These are phyloP conservation scores for Austroboletus niveus DNA, from an alignment of 1,284 basidiomycete genomes.

Conservation along the genomic window DNA sequence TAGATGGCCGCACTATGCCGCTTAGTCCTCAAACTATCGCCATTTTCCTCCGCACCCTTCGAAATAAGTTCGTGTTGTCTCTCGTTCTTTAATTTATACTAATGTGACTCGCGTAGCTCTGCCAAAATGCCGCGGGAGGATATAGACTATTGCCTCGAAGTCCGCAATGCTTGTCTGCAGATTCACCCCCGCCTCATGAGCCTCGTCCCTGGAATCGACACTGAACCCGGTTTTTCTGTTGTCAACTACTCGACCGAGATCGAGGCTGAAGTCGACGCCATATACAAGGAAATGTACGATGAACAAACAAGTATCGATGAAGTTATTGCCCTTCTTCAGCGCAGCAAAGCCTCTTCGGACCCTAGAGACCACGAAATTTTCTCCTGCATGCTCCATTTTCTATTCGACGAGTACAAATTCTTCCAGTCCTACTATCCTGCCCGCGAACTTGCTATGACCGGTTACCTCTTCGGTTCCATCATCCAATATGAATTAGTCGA, in stretches of 20 bases:
- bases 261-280: constrained; percentile 89
- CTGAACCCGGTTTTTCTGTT: constrained; percentile 90
- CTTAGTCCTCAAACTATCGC: constrained; percentile 86
- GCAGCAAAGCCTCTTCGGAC: constrained; percentile 81
- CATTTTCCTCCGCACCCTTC: constrained; percentile 85
- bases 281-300: constrained; percentile 99
- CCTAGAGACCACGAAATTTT: constrained; percentile 93
- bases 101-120: constrained; percentile 43
- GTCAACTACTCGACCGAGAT: constrained; percentile 88
- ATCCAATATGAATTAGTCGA: constrained; percentile 95
- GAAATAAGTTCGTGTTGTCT: constrained; percentile 62
- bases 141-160: constrained; percentile 86
- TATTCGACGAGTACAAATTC: constrained; percentile 99
- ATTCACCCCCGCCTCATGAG: constrained; percentile 97
- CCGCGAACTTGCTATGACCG: constrained; percentile 94
- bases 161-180: constrained; percentile 92
- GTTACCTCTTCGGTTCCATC: constrained; percentile 93
- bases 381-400: constrained; percentile 97
- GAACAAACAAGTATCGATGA: constrained; percentile 93
- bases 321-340: constrained; percentile 85
- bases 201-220: constrained; percentile 84
- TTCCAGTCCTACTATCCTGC: constrained; percentile 96
- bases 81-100: background rate
- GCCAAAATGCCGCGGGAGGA: constrained; percentile 72
- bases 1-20: constrained; percentile 79